These are phyloP conservation scores for Rhodotorula sphaerocarpa DNA, from an alignment of 768 basidiomycete genomes.

Conservation along the genomic window DNA sequence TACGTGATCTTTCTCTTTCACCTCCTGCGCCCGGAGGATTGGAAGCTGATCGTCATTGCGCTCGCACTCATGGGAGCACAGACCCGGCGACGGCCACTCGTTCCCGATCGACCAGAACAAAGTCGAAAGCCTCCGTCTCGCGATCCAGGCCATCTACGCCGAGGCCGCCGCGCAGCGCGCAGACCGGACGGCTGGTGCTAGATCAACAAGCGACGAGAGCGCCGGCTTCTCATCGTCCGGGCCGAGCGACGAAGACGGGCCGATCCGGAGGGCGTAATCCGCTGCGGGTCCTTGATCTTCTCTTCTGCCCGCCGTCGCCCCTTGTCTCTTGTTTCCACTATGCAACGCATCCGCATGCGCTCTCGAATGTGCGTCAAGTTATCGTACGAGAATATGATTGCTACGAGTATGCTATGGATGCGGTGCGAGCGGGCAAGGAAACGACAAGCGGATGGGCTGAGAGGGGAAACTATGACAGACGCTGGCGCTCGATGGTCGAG, in stretches of 20 bases:
- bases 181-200: not conserved
- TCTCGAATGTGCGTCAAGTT: not conserved
- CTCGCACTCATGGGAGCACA: too few species aligned
- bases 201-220: not conserved
- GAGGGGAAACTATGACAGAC: not conserved
- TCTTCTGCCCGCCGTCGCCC: too few species aligned
- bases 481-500: conserved; percentile 31
- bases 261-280: not conserved
- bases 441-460: too few species aligned
- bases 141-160: conserved; percentile 8
- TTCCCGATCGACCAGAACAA: conserved; percentile 15
- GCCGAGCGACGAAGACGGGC: conserved; percentile 12
- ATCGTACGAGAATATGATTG: too few species aligned
- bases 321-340: not conserved
- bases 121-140: not conserved
- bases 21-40: not conserved
- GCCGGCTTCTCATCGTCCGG: too few species aligned
- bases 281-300: too few species aligned
- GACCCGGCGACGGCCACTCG: conserved; percentile 18
- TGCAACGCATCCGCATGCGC: not conserved
- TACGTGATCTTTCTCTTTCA: not conserved
- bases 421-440: not conserved
- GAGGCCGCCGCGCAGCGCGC: conserved; percentile 13
- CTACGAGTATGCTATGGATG: too few species aligned
- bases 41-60: not conserved